phyloP scores from a whole-genome alignment of 1,284 basidiomycete genomes.

The Takashimella koratensis region DNA sequence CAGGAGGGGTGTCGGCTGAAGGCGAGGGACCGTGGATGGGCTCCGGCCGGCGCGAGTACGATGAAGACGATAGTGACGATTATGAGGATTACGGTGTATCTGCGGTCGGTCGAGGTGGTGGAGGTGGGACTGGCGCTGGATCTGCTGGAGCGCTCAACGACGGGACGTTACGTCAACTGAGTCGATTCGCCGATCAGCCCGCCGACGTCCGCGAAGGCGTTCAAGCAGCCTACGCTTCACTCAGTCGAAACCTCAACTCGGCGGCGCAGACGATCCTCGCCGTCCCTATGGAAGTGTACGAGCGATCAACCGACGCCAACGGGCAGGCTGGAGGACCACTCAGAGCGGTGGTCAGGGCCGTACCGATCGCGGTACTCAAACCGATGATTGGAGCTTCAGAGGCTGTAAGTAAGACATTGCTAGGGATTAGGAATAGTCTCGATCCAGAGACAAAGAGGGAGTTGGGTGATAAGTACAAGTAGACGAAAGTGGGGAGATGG shows the following conservation, averaged over 20 bases:
- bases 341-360: conserved; percentile 86
- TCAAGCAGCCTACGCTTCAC: conserved; percentile 80
- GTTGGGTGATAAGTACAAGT: conserved; percentile 83
- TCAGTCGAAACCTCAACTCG: conserved; percentile 78
- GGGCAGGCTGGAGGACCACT: conserved; percentile 62
- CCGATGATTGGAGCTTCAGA: conserved; percentile 96
- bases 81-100: conserved; percentile 9
- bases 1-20: neutral
- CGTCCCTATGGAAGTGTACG: conserved; percentile 98
- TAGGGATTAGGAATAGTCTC: conserved; percentile 84
- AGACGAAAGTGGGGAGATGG: no score
- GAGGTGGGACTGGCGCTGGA: conserved; percentile 1
- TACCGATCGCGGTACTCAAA: conserved; percentile 92
- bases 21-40: conserved; percentile 3
- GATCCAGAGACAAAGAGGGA: conserved; percentile 75
- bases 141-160: conserved; percentile 28
- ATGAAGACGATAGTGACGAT: conserved; percentile 11
- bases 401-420: conserved; percentile 89
- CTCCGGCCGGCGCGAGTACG: conserved; percentile 58
- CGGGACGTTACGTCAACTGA: conserved; percentile 58
- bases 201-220: conserved; percentile 77
- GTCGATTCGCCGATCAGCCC: conserved; percentile 89
- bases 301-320: conserved; percentile 73
- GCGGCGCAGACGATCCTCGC: conserved; percentile 98
- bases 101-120: conserved; percentile 3